These are phyloP conservation scores for Cucurbita pepo DNA, from an alignment of 306 rosid genomes.

Conservation along the genomic window DNA sequence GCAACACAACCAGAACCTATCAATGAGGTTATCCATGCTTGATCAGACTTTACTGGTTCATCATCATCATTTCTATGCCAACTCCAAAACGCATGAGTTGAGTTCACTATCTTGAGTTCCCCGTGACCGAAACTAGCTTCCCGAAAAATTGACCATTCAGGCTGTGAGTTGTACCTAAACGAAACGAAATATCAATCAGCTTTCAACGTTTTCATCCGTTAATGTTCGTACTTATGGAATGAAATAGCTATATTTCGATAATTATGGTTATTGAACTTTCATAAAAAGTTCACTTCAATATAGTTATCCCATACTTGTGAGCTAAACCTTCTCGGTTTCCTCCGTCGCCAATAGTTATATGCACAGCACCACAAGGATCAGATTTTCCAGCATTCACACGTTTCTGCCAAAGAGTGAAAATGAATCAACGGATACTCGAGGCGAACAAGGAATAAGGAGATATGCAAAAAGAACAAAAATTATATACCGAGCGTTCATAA, in stretches of 20 bases:
- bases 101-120: slow-evolving; percentile 55
- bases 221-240: background rate
- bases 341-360: slow-evolving; percentile 87
- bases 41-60: slow-evolving; percentile 73
- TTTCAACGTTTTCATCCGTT: background rate
- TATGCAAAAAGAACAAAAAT: background rate
- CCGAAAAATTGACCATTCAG: slow-evolving; percentile 77
- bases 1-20: slow-evolving; percentile 43
- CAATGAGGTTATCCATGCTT: slow-evolving; percentile 71
- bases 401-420: slow-evolving; percentile 25
- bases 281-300: background rate
- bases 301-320: slow-evolving; percentile 24
- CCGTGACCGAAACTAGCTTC: slow-evolving; percentile 96
- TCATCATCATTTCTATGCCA: slow-evolving; percentile 95
- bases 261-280: background rate
- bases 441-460: background rate
- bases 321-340: slow-evolving; percentile 92
- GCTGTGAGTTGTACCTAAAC: slow-evolving; percentile 53
- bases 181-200: too few species aligned
- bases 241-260: background rate
- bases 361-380: slow-evolving; percentile 73
- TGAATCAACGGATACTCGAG: background rate
- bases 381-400: slow-evolving; percentile 47
- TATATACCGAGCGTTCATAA: slow-evolving; percentile 69
- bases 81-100: slow-evolving; percentile 78